Evolutionary conservation across 192 early-diverging fungal genomes (phyloP), one percentile per base, ranked within the genome.

Genomic region (Rhizophagus clarus): DNA sequence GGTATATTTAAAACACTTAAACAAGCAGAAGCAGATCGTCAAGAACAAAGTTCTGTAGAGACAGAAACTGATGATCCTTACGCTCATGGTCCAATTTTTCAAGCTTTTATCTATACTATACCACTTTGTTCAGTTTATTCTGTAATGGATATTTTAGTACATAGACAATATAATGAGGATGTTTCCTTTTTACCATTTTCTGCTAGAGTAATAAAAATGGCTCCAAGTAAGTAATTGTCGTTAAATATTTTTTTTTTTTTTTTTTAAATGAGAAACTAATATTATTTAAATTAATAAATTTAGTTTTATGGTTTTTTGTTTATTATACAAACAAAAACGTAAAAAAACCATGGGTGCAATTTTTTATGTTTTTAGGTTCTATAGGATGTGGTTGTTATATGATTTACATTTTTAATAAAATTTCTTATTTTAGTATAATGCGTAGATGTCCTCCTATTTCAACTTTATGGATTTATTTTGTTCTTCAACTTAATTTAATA

Each of bases 361-460:
- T 84, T 32, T 24, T 85, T 20, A 88, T 90, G 87, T 79, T 88
- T 42, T 5, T 86, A 42, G 83, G 79, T 2, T 82, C 89, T 28
- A 81, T 86, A 20, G 61, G 81, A 11, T 83, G 83, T 72, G 91
- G 91, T 8, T 84, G 86, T 60, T 89, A 89, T 61, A 85, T 92
- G 71, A 70, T 92, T 20, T 88, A 88, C 61, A 85, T 89, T 47
- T 80, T 89, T 71, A 56, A 87, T 51, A 86, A 90, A 66, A 84
- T 88, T 31, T 87, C 89, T n/a, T 89, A 89, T 4, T 80, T 89
- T 45, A 90, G 91, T 12, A 87, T 89, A 68, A 92, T 92, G 91
- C 83, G 85, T 67, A 85, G 88, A n/a, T 88, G 88, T 14, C 91
- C 91, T 8, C 89, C 90, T n/a, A 79, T 92, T 32, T 86, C 90